A percentile compares a stretch with the other conserved stretches of the same genome.
Evolutionary conservation across 305 asterid species (phyloP).

Genomic region (Andrographis paniculata): DNA sequence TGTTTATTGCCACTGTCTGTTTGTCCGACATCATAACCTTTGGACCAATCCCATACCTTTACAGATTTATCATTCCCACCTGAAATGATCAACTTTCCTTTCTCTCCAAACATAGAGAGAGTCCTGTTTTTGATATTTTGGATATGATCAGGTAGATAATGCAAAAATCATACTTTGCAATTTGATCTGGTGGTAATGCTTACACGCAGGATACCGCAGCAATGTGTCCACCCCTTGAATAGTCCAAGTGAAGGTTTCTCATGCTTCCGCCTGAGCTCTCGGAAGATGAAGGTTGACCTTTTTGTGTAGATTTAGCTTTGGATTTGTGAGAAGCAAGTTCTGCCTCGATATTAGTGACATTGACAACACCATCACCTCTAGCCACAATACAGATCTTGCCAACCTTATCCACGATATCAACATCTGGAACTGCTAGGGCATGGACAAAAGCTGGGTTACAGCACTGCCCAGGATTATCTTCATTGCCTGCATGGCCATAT

Average conservation of each 20-base stretch:
- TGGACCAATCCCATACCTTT: conserved; percentile 83
- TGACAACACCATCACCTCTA: conserved; percentile 83
- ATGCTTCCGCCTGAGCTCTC: conserved; percentile 23
- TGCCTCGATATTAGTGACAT: conserved; percentile 50
- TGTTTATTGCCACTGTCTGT: conserved; percentile 23
- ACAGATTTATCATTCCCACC: conserved; percentile 85
- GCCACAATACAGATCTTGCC: conserved; percentile 87
- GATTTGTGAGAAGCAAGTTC: conserved; percentile 45
- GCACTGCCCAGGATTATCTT: conserved; percentile 52
- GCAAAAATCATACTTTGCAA: not conserved
- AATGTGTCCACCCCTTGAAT: conserved; percentile 67
- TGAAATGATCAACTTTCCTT: conserved; percentile 68
- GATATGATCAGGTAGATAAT: conserved; percentile 10
- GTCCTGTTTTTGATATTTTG: conserved; percentile 32
- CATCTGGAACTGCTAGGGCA: conserved; percentile 68
- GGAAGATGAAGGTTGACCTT: conserved; percentile 19
- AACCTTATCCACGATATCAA: conserved; percentile 53
- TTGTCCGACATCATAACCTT: conserved; percentile 31
- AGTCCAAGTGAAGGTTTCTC: conserved; percentile 51
- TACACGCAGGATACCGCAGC: conserved; percentile 93
- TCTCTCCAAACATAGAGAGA: conserved; percentile 79
- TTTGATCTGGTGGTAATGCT: conserved; percentile 21
- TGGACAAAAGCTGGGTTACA: conserved; percentile 86
- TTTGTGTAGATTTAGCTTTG: conserved; percentile 32
- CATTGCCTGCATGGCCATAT: conserved; percentile 36